Evolutionary conservation across 2,329 filamentous ascomycete genomes (phyloP).

Genomic region (Nectriaceae sp.): DNA sequence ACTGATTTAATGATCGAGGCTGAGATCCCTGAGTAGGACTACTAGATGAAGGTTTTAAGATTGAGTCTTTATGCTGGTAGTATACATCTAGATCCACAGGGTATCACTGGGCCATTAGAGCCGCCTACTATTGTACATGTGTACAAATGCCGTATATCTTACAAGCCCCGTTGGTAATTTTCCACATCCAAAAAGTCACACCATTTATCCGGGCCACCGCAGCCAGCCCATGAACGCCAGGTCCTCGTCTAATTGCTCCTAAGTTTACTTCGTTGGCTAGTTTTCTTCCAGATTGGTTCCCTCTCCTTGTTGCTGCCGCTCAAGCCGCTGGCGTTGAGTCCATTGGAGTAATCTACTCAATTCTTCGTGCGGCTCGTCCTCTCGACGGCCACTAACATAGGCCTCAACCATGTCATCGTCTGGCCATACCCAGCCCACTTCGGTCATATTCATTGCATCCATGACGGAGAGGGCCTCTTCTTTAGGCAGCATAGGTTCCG

Average conservation of each 20-base stretch:
- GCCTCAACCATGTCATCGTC: conserved; percentile 35
- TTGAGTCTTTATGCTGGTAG: conserved; percentile 4
- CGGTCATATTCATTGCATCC: conserved; percentile 24
- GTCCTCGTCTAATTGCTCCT: neutral
- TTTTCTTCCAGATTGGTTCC: conserved; percentile 3
- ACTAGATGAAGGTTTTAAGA: neutral
- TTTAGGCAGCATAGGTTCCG: conserved; percentile 41
- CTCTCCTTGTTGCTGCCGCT: conserved; percentile 7
- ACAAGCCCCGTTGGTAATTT: neutral
- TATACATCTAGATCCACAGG: conserved; percentile 13
- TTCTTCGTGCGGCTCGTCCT: conserved; percentile 25
- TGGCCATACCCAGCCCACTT: conserved; percentile 41
- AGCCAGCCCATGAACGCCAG: conserved; percentile 10
- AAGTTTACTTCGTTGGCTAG: neutral
- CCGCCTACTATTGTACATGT: conserved; percentile 2
- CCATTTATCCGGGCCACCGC: conserved; percentile 3
- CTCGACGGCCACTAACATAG: conserved; percentile 31
- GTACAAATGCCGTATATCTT: neutral
- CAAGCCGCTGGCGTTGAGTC: conserved; percentile 12
- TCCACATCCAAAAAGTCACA: conserved; percentile 1
- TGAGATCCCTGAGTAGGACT: neutral
- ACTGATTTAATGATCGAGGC: neutral
- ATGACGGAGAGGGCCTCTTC: conserved; percentile 35
- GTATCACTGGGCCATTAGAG: conserved; percentile 3
- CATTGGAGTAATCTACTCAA: conserved; percentile 28